phyloP scores from a whole-genome alignment of 2,329 filamentous ascomycete species.

The Penicillium sclerotiorum region DNA sequence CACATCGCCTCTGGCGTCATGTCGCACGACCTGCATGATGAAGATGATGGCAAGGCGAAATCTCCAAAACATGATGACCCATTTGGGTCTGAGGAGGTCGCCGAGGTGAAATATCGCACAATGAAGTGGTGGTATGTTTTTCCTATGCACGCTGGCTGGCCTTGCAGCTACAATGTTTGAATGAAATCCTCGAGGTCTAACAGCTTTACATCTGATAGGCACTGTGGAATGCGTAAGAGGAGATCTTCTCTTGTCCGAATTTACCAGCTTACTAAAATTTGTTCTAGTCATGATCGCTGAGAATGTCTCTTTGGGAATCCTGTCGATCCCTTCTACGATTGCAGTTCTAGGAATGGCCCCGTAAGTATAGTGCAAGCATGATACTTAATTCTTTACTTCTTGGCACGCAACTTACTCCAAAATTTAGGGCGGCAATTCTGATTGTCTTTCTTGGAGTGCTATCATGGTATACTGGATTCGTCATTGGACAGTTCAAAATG shows the following conservation, averaged over 20 bases:
- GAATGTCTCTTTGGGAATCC: constrained; percentile 54
- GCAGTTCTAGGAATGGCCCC: constrained; percentile 55
- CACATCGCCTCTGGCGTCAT: background rate
- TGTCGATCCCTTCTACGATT: constrained; percentile 56
- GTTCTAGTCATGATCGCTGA: constrained; percentile 25
- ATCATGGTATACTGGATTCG: constrained; percentile 59
- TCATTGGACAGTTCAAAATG: constrained; percentile 60
- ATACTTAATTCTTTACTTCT: background rate
- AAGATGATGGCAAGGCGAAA: background rate
- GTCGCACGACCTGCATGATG: background rate
- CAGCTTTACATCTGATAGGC: background rate
- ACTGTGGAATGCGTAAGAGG: background rate
- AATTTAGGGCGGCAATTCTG: constrained; percentile 52
- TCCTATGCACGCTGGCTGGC: too few species aligned
- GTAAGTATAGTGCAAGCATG: constrained; percentile 24
- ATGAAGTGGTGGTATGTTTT: background rate
- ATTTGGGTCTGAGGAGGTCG: background rate
- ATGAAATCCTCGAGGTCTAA: too few species aligned
- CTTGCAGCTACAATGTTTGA: too few species aligned
- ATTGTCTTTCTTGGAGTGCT: constrained; percentile 56
- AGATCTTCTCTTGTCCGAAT: background rate
- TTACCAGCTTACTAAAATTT: too few species aligned
- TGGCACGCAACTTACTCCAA: background rate
- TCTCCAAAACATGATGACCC: background rate
- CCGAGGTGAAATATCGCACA: background rate